phyloP scores from a whole-genome alignment of 768 basidiomycete genomes.

The Boletus fagicola region DNA sequence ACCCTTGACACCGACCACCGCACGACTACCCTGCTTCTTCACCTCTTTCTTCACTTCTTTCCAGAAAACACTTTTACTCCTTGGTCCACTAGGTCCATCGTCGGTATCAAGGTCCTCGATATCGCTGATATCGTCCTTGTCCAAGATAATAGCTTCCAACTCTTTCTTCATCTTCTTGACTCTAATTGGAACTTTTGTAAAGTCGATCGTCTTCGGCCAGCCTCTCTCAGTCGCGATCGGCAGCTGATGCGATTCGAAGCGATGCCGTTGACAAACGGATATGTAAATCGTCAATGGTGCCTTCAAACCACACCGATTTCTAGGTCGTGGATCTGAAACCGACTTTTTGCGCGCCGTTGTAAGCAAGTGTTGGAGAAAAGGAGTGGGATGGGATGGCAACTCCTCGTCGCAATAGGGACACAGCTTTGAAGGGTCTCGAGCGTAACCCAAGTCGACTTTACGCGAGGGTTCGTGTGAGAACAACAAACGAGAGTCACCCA shows the following conservation, averaged over 20 bases:
- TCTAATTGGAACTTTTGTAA: constrained; percentile 51
- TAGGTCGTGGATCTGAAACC: constrained; percentile 56
- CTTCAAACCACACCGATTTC: constrained; percentile 64
- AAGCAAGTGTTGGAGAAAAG: constrained; percentile 55
- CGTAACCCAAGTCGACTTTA: constrained; percentile 51
- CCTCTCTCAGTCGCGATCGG: constrained; percentile 69
- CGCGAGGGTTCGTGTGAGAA: not conserved
- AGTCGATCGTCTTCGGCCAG: constrained; percentile 77
- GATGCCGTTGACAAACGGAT: constrained; percentile 72
- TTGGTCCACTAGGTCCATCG: constrained; percentile 21
- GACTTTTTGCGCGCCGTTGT: constrained; percentile 53
- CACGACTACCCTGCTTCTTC: constrained; percentile 61
- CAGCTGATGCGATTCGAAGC: constrained; percentile 69
- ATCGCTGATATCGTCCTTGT: constrained; percentile 34
- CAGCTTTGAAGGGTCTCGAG: constrained; percentile 60
- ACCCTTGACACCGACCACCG: constrained; percentile 63
- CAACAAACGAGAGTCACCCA: not conserved
- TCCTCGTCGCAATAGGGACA: constrained; percentile 82
- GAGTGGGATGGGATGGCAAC: constrained; percentile 62
- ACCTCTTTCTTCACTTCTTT: constrained; percentile 60
- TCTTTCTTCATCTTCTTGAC: constrained; percentile 48
- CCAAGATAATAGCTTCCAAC: constrained; percentile 52
- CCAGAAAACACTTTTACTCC: constrained; percentile 64
- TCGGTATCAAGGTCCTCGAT: constrained; percentile 13
- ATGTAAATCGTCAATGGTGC: constrained; percentile 55